A percentile compares a stretch with the other conserved stretches of the same genome.
phyloP scores from a whole-genome alignment of 805 yeast species.

The Monosporozyma siamensis region DNA sequence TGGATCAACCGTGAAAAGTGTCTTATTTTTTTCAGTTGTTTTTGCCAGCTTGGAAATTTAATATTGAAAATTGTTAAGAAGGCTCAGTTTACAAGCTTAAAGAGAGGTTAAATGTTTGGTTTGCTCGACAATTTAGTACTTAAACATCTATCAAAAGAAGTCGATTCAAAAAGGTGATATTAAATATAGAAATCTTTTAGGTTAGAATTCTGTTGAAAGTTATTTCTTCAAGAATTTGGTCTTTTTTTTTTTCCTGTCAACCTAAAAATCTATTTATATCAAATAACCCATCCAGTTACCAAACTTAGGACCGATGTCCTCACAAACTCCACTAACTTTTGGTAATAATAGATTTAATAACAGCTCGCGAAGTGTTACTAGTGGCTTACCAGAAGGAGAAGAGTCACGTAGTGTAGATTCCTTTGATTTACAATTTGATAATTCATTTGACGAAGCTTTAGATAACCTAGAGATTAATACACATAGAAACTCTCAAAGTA shows the following conservation, averaged over 20 bases:
- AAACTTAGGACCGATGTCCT: slow-evolving; percentile 18
- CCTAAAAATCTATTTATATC: no score
- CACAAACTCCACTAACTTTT: slow-evolving; percentile 13
- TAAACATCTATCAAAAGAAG: background rate
- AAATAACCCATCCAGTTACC: no score
- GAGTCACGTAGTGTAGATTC: slow-evolving; percentile 32
- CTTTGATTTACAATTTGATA: slow-evolving; percentile 56
- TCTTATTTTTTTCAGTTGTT: no score
- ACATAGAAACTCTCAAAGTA: slow-evolving; percentile 4
- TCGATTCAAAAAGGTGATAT: background rate
- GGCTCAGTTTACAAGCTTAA: no score
- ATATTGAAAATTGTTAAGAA: background rate
- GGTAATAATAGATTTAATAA: slow-evolving; percentile 10
- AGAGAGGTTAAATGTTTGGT: no score
- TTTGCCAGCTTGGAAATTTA: no score
- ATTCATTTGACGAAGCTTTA: slow-evolving; percentile 52
- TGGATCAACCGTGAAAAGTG: background rate
- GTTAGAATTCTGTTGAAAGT: background rate
- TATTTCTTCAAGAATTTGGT: no score
- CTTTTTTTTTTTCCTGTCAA: no score
- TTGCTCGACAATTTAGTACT: no score
- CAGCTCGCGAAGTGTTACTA: slow-evolving; percentile 4
- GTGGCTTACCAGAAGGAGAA: background rate
- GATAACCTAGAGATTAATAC: slow-evolving; percentile 37
- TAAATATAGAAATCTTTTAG: background rate